Conservation (phyloP, 768 basidiomycete species). For the Amanita thiersii region DNA sequence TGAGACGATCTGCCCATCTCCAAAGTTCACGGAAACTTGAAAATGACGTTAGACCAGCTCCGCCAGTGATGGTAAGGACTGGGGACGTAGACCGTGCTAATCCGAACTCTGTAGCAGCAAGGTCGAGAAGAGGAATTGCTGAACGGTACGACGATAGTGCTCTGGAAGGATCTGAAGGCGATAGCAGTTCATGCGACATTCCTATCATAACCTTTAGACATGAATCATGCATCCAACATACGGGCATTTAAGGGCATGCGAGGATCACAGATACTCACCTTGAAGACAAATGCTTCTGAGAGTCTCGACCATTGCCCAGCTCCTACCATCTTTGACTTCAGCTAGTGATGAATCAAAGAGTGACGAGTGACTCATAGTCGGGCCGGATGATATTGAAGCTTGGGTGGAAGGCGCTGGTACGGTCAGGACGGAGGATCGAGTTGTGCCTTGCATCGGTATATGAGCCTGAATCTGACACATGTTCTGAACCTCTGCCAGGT, state of each 20-base stretch:
- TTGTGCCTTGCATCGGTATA: constrained; percentile 29
- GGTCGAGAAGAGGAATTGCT: constrained; percentile 46
- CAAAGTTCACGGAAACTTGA: constrained; percentile 72
- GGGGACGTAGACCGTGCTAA: constrained; percentile 11
- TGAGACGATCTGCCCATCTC: constrained; percentile 74
- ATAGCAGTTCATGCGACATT: constrained; percentile 64
- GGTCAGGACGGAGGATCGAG: constrained; percentile 15
- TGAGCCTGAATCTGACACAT: constrained; percentile 47
- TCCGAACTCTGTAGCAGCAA: constrained; percentile 39
- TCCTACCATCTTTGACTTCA: constrained; percentile 60
- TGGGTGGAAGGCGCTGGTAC: constrained; percentile 23
- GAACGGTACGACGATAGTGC: constrained; percentile 53
- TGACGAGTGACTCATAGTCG: constrained; percentile 33
- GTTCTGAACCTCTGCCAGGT: constrained; percentile 48
- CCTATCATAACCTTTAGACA: constrained; percentile 32
- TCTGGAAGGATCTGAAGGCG: constrained; percentile 33
- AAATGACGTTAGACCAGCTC: constrained; percentile 48
- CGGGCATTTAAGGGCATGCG: too few species aligned
- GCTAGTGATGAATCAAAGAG: constrained; percentile 30
- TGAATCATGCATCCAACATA: constrained; percentile 3
- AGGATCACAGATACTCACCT: constrained; percentile 36
- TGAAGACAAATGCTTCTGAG: constrained; percentile 72
- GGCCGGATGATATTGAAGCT: constrained; percentile 37
- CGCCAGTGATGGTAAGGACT: constrained; percentile 21
- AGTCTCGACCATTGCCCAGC: constrained; percentile 67